Evolutionary conservation across 2,329 filamentous ascomycete species (phyloP).

Genomic region (Pseudogymnoascus sp.): DNA sequence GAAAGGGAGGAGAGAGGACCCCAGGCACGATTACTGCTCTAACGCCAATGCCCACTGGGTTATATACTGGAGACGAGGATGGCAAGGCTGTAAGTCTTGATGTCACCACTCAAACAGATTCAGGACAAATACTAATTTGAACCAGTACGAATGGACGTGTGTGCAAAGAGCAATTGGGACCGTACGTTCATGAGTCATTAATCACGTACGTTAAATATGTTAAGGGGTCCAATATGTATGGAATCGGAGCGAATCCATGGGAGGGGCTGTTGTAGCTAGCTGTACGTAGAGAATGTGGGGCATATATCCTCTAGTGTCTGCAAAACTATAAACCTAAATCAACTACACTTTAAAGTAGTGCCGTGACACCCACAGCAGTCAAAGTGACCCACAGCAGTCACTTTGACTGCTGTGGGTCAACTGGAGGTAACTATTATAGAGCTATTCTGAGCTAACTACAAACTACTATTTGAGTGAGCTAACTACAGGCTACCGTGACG

Average conservation of each 20-base stretch:
- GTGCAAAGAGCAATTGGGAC: conserved; percentile 9
- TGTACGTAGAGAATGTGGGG: neutral
- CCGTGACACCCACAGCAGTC: neutral
- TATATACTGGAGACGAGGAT: conserved; percentile 93
- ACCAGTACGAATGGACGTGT: conserved; percentile 54
- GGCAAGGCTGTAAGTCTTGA: conserved; percentile 69
- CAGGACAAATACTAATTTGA: conserved; percentile 14
- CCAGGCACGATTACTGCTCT: conserved; percentile 79
- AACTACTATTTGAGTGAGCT: too few species aligned
- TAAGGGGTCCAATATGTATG: neutral
- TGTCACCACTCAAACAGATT: neutral
- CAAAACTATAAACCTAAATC: neutral
- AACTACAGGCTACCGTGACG: neutral
- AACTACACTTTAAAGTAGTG: neutral
- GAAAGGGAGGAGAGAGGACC: conserved; percentile 52
- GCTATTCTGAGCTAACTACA: neutral
- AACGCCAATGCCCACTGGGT: conserved; percentile 69
- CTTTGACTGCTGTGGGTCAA: neutral
- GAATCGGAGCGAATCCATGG: neutral
- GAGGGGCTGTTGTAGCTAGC: neutral
- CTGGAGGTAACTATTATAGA: neutral
- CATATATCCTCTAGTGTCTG: neutral
- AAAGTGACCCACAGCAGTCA: neutral
- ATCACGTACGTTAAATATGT: neutral
- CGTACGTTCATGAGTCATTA: neutral